Base-by-base conservation (phyloP, 257 asterid species). In the Rhazya stricta region DNA sequence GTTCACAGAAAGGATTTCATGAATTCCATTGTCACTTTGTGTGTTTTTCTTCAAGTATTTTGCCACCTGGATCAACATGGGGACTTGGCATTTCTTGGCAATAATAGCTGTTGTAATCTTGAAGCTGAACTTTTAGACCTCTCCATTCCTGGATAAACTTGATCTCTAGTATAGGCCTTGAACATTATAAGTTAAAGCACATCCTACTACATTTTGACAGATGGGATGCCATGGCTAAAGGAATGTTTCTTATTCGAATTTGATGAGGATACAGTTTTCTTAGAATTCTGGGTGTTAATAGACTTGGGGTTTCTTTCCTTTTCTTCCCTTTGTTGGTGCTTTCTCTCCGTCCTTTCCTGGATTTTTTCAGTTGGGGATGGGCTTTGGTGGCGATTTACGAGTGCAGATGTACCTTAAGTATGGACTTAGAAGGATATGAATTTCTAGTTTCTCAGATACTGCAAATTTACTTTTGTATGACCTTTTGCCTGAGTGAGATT, bases 181-280 rank as follows among this genome's bases (percentile, higher is more conserved):
- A 12, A 29, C n/a, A 32, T 32, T 21, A 32, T 12, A 32, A 32
- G 8, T 62, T 34, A 29, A 32, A 34, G 69, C 32, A 32, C 43
- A 61, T 62, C 11, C 13, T 32, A 34, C 25, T 39, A 16, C 69
- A 32, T 62, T 60, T 62, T 62, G 43, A 68, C 39, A 30, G 45
- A 32, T 71, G 21, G 27, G 30, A 51, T 34, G 29, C 5, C 29
- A 48, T 45, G 8, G 29, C 61, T 69, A 18, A 41, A 39, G 30
- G 62, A 21, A 71, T 41, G 16, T 11, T 60, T 65, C 56, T n/a
- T 50, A 65, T 75, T 65, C 13, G 11, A 29, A 27, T 29, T 50
- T 66, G 66, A 51, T 18, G 5, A 56, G 66, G 39, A 75, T 61
- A 50, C 43, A 48, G 72, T 67, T 48, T 3, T n/a, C 63, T 30